phyloP scores from a whole-genome alignment of 306 rosid genomes.

The Ormosia semicastrata region DNA sequence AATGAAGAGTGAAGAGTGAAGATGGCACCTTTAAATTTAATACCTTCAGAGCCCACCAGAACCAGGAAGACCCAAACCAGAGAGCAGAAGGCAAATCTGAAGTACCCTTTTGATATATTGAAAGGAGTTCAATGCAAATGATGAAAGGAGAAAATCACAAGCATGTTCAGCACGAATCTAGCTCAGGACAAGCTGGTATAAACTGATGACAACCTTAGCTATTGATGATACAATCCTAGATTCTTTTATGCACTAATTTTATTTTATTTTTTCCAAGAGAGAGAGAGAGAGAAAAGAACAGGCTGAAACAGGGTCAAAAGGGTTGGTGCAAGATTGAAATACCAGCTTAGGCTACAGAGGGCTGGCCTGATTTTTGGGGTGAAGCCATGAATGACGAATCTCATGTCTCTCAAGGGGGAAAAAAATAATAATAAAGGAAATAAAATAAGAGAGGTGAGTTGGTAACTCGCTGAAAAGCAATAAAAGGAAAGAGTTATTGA shows the following conservation, averaged over 20 bases:
- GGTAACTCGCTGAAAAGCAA: not conserved
- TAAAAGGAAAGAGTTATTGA: conserved; percentile 15
- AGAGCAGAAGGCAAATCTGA: conserved; percentile 16
- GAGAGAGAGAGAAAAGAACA: not conserved
- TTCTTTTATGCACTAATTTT: conserved; percentile 15
- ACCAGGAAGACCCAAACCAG: not conserved
- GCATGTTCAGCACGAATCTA: conserved; percentile 29
- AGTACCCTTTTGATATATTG: not conserved
- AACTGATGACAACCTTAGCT: conserved; percentile 36
- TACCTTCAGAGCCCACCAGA: conserved; percentile 10
- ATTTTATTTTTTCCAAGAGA: not conserved
- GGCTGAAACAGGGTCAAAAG: not conserved
- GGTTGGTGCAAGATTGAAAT: not conserved
- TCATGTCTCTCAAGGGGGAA: not conserved
- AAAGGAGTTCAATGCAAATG: conserved; percentile 8
- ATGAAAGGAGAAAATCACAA: conserved; percentile 2
- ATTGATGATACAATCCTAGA: conserved; percentile 9
- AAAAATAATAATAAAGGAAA: not conserved
- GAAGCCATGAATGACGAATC: conserved; percentile 16
- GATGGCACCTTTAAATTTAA: conserved; percentile 26
- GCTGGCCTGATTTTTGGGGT: conserved; percentile 4
- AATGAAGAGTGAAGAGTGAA: conserved; percentile 8
- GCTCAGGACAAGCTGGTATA: conserved; percentile 33
- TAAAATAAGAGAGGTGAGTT: conserved; percentile 1
- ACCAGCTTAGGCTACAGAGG: not conserved